A percentile compares a stretch with the other conserved stretches of the same genome.
Evolutionary conservation across 2,329 filamentous ascomycete species (phyloP).

Genomic region (Raffaelea albimanens): DNA sequence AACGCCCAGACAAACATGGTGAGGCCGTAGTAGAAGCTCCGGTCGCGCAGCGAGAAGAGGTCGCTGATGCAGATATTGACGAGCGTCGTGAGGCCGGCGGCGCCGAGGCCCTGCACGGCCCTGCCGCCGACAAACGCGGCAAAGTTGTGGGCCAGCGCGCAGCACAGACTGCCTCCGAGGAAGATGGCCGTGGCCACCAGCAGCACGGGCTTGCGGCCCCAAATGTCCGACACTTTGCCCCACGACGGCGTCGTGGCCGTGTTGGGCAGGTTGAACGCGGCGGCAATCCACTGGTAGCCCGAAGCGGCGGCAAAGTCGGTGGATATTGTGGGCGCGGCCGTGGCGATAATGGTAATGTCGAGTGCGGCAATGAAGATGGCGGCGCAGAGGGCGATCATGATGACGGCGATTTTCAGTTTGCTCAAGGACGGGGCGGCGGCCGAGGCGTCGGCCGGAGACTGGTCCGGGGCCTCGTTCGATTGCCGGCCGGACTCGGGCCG

Average conservation of each 20-base stretch:
- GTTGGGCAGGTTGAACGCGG: constrained; percentile 61
- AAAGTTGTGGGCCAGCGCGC: constrained; percentile 39
- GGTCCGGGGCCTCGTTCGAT: too few species aligned
- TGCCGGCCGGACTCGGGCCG: too few species aligned
- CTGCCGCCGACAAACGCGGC: constrained; percentile 42
- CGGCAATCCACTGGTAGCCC: constrained; percentile 70
- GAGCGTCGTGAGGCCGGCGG: constrained; percentile 43
- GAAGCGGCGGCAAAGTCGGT: constrained; percentile 51
- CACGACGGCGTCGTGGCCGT: constrained; percentile 58
- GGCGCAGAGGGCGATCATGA: constrained; percentile 1
- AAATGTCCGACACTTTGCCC: constrained; percentile 53
- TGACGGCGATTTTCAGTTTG: neutral
- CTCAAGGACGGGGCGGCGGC: too few species aligned
- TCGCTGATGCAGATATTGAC: constrained; percentile 50
- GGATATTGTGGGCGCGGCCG: constrained; percentile 56
- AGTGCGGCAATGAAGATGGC: constrained; percentile 41
- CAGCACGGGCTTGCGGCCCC: constrained; percentile 46
- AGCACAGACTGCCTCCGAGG: constrained; percentile 43
- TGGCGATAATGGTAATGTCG: constrained; percentile 54
- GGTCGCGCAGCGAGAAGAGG: constrained; percentile 7
- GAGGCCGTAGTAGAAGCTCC: constrained; percentile 3
- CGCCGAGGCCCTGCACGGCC: constrained; percentile 46
- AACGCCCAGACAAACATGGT: constrained; percentile 3
- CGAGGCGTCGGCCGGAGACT: too few species aligned
- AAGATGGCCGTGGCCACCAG: constrained; percentile 39